Evolutionary conservation across 345 rosid genomes (phyloP).

Genomic region (Pugionium dolabratum): DNA sequence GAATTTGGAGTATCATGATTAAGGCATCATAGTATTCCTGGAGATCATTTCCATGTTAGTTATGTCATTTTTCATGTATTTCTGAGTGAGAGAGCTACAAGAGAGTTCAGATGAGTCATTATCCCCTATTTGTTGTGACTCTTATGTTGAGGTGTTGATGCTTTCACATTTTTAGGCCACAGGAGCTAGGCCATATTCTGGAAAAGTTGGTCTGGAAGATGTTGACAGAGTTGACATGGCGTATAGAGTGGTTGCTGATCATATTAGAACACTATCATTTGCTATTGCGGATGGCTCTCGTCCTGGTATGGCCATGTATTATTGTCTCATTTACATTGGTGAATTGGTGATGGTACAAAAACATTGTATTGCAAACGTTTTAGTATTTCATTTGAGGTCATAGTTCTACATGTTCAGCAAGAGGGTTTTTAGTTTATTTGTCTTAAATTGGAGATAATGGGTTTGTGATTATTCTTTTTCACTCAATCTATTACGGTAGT

Average conservation of each 20-base stretch:
- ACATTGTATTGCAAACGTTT: not conserved
- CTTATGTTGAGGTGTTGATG: constrained; percentile 13
- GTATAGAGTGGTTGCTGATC: constrained; percentile 96
- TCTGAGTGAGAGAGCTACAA: not conserved
- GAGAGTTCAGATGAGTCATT: constrained; percentile 12
- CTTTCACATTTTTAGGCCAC: constrained; percentile 58
- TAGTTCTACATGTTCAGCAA: not conserved
- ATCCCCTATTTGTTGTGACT: constrained; percentile 18
- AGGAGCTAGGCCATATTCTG: constrained; percentile 82
- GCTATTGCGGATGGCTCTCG: constrained; percentile 99
- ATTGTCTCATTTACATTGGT: constrained; percentile 10
- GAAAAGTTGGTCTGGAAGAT: constrained; percentile 89
- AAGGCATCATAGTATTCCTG: not conserved
- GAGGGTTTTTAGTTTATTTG: not conserved
- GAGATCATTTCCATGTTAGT: constrained; percentile 12
- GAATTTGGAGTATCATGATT: constrained; percentile 3
- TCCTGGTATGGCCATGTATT: constrained; percentile 61
- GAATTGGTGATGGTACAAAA: constrained; percentile 1
- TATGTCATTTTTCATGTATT: constrained; percentile 14
- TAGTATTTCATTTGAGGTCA: not conserved
- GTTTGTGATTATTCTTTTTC: constrained; percentile 9
- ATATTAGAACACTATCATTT: constrained; percentile 89
- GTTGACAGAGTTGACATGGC: constrained; percentile 88
- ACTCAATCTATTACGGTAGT: constrained; percentile 1
- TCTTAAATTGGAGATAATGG: constrained; percentile 1